phyloP scores from a whole-genome alignment of 2,329 filamentous ascomycete genomes.

The Aspergillus niger region DNA sequence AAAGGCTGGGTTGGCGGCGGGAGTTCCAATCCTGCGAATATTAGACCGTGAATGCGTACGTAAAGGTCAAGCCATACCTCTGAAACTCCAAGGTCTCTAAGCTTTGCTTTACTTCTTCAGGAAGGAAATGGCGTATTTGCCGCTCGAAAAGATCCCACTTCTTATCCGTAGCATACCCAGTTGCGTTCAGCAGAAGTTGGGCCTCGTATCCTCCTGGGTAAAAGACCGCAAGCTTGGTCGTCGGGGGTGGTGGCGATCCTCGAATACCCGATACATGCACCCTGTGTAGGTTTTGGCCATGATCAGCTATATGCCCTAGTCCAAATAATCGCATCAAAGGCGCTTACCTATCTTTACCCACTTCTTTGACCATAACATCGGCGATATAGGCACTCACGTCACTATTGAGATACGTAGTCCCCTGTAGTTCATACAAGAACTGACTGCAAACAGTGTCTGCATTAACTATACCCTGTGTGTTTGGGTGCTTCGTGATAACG shows the following conservation, averaged over 20 bases:
- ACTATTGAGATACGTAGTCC: slow-evolving; percentile 51
- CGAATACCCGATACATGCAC: slow-evolving; percentile 46
- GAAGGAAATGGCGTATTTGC: slow-evolving; percentile 49
- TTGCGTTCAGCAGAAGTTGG: slow-evolving; percentile 49
- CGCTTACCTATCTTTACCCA: slow-evolving; percentile 33
- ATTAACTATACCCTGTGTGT: slow-evolving; percentile 46
- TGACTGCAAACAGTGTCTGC: slow-evolving; percentile 49
- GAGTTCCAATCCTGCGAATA: slow-evolving; percentile 36
- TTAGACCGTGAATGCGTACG: background rate
- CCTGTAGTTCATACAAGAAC: slow-evolving; percentile 54
- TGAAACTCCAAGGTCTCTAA: slow-evolving; percentile 59
- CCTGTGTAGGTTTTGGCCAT: slow-evolving; percentile 24
- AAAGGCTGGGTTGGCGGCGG: slow-evolving; percentile 40
- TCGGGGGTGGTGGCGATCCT: slow-evolving; percentile 51
- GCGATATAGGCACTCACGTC: slow-evolving; percentile 49
- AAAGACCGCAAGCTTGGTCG: slow-evolving; percentile 56
- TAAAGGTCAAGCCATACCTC: slow-evolving; percentile 27
- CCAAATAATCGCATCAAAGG: too few relatives aligned
- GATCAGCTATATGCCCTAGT: background rate
- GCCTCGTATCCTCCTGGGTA: slow-evolving; percentile 53
- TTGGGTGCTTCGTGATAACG: slow-evolving; percentile 53
- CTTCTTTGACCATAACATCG: slow-evolving; percentile 40
- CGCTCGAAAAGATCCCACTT: slow-evolving; percentile 55
- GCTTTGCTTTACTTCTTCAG: slow-evolving; percentile 42
- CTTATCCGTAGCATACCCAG: slow-evolving; percentile 50